Conservation (phyloP, 257 asterid species). For the Rhazya stricta region DNA sequence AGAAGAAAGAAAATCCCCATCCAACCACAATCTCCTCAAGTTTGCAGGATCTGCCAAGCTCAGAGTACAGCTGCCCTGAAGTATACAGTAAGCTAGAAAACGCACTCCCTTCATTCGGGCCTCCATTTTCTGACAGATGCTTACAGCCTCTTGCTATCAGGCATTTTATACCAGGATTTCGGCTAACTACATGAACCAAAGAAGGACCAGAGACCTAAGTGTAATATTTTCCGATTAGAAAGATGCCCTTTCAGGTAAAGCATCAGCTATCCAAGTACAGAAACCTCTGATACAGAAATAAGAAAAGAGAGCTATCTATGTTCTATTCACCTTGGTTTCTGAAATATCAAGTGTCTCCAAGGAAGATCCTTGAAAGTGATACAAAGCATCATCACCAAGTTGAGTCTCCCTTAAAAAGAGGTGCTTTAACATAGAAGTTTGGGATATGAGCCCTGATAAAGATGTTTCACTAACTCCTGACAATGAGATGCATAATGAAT, state of each 20-base stretch:
- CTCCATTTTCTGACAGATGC: conserved; percentile 36
- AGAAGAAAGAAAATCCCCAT: conserved; percentile 77
- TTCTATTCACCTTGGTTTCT: conserved; percentile 57
- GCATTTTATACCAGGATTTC: conserved; percentile 53
- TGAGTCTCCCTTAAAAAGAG: conserved; percentile 65
- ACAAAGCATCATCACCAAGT: conserved; percentile 51
- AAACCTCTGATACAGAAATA: neutral
- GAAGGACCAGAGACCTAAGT: conserved; percentile 61
- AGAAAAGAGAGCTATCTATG: neutral
- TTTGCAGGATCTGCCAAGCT: conserved; percentile 53
- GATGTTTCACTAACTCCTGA: conserved; percentile 49
- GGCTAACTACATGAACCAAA: conserved; percentile 46
- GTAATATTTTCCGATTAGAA: conserved; percentile 8
- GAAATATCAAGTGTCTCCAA: conserved; percentile 86
- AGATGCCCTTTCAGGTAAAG: neutral
- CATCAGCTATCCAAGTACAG: neutral
- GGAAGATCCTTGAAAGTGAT: conserved; percentile 51
- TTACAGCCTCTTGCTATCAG: conserved; percentile 70
- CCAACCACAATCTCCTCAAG: conserved; percentile 76
- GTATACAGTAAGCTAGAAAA: conserved; percentile 20
- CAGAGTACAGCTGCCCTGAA: conserved; percentile 38
- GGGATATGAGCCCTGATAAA: conserved; percentile 57
- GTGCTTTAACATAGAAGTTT: conserved; percentile 46
- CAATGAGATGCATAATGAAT: neutral
- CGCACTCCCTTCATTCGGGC: conserved; percentile 27